Conservation (phyloP, 257 asterid species). For the Knoxia roxburghii region DNA sequence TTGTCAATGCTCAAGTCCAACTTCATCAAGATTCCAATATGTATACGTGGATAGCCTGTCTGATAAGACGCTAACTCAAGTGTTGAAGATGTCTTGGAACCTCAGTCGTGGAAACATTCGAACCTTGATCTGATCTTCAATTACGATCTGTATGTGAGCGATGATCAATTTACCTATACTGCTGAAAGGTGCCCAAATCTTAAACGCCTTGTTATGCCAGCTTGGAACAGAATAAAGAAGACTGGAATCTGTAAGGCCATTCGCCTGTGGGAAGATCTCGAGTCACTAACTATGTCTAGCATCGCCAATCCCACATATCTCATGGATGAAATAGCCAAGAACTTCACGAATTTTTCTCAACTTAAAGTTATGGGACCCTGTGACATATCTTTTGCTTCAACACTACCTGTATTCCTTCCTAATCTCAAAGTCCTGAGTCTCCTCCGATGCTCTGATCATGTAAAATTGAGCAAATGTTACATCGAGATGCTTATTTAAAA, state of each 20-base stretch:
- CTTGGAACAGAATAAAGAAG: slow-evolving; percentile 70
- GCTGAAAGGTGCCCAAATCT: slow-evolving; percentile 75
- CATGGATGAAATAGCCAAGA: slow-evolving; percentile 52
- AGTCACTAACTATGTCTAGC: slow-evolving; percentile 70
- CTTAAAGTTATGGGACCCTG: slow-evolving; percentile 76
- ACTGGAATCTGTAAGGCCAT: slow-evolving; percentile 57
- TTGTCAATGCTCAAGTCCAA: slow-evolving; percentile 50
- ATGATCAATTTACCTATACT: slow-evolving; percentile 61
- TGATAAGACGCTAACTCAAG: slow-evolving; percentile 59
- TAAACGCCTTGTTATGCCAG: slow-evolving; percentile 71
- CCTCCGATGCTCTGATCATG: slow-evolving; percentile 53
- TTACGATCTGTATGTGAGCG: slow-evolving; percentile 60
- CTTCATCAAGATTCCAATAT: slow-evolving; percentile 67
- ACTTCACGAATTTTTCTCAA: slow-evolving; percentile 56
- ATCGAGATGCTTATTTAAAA: too few relatives aligned
- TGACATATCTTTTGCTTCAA: slow-evolving; percentile 47
- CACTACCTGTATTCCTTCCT: slow-evolving; percentile 45
- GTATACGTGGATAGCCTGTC: slow-evolving; percentile 74
- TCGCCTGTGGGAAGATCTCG: slow-evolving; percentile 49
- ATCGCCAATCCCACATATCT: slow-evolving; percentile 53
- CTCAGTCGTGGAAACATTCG: slow-evolving; percentile 51
- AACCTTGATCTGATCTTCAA: slow-evolving; percentile 70
- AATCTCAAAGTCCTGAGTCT: slow-evolving; percentile 66
- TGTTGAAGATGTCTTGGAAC: slow-evolving; percentile 60
- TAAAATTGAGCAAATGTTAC: too few relatives aligned